A percentile compares a stretch with the other conserved stretches of the same genome.
These are phyloP conservation scores for Aaosphaeria arxii DNA, from an alignment of 2,329 filamentous ascomycete species.

Conservation along the genomic window DNA sequence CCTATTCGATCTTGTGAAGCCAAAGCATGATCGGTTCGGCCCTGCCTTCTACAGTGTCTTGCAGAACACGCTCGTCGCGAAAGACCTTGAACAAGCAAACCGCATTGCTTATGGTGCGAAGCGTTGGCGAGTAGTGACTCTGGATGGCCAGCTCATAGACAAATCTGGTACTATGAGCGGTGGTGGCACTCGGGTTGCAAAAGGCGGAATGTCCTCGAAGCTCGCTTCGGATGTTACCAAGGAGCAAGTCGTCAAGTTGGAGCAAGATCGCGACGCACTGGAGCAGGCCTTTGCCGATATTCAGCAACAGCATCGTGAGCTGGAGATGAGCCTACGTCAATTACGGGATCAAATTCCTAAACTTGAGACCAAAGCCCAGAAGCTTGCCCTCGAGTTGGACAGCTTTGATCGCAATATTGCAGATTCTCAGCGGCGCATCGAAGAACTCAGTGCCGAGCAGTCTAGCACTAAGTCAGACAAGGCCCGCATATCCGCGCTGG, in stretches of 20 bases:
- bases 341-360: constrained; percentile 76
- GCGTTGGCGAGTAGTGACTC: constrained; percentile 93
- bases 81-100: constrained; percentile 92
- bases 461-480: constrained; percentile 80
- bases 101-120: constrained; percentile 92
- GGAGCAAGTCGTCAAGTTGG: constrained; percentile 84
- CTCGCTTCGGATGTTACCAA: constrained; percentile 81
- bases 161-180: constrained; percentile 99
- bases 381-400: constrained; percentile 82
- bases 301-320: constrained; percentile 77
- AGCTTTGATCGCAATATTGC: constrained; percentile 80
- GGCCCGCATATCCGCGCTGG: constrained; percentile 65
- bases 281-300: constrained; percentile 82
- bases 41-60: constrained; percentile 95
- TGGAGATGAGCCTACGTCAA: constrained; percentile 70
- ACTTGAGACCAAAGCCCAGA: constrained; percentile 87
- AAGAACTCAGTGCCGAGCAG: constrained; percentile 79
- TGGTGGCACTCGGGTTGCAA: constrained; percentile 86
- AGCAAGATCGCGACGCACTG: constrained; percentile 78
- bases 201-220: constrained; percentile 95
- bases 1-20: constrained; percentile 86
- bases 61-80: constrained; percentile 90
- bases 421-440: constrained; percentile 79
- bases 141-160: constrained; percentile 94
- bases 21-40: constrained; percentile 81